phyloP scores from a whole-genome alignment of 2,329 filamentous ascomycete species.

The Phialemonium atrogriseum region DNA sequence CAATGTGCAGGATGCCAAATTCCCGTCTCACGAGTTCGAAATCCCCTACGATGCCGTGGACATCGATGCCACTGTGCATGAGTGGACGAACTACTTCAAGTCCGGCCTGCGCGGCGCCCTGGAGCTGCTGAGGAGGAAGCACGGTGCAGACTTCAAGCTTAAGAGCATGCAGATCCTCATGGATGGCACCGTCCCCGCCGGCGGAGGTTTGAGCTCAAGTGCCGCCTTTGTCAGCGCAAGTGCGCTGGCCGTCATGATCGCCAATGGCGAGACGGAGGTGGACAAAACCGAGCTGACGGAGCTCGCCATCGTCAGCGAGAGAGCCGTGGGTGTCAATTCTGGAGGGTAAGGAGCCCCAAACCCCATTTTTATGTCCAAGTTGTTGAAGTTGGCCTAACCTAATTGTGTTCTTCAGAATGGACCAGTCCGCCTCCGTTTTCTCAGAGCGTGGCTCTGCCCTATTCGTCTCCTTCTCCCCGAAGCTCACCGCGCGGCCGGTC shows the following conservation, averaged over 20 bases:
- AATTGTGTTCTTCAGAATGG: conserved; percentile 72
- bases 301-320: conserved; percentile 88
- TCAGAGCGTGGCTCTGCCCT: conserved; percentile 78
- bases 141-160: conserved; percentile 52
- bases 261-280: conserved; percentile 69
- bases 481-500: conserved; percentile 67
- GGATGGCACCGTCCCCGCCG: conserved; percentile 85
- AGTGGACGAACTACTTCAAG: conserved; percentile 99
- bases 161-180: conserved; percentile 80
- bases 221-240: conserved; percentile 90
- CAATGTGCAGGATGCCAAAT: conserved; percentile 71
- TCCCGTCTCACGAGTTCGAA: conserved; percentile 65
- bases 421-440: conserved; percentile 93
- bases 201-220: conserved; percentile 86
- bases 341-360: conserved; percentile 59
- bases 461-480: conserved; percentile 82
- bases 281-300: conserved; percentile 91
- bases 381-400: no score
- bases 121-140: conserved; percentile 63
- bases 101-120: conserved; percentile 78
- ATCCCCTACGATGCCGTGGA: conserved; percentile 59
- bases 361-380: background rate
- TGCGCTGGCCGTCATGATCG: conserved; percentile 77
- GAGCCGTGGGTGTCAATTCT: conserved; percentile 90
- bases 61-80: conserved; percentile 77